Base-by-base conservation (phyloP, 768 basidiomycete species). In the Pleurotus djamor region DNA sequence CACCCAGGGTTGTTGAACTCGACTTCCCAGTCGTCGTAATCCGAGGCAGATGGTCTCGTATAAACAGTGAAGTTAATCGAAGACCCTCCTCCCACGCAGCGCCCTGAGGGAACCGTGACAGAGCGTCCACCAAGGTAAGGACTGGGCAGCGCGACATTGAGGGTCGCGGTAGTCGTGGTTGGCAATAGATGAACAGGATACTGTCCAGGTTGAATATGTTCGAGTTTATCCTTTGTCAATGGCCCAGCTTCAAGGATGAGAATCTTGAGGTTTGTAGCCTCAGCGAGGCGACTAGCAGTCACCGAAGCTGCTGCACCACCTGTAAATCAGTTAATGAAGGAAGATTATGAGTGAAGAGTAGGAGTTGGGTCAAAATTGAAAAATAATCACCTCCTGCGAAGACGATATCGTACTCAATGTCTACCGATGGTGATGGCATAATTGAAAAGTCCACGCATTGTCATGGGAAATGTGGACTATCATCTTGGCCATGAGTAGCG, bases 281-380 rank as follows among this genome's bases (percentile, higher is more conserved):
- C 57, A 10, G 64, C 64, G 6, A 72, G 61, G 12, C 71, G 68
- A 3, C 67, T 66, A 17, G 71, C 69, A 4, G 61, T 59, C 13
- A 73, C 61, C 38, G 66, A 67, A 8, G 68, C 71, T 8, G 69
- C 62, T 14, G 67, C 63, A n/a, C 71, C 71, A 13, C 65, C 65
- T 61, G 38, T 28, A 41, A n/a, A n/a, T 10, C 1, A n/a, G 38
- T n/a, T 9, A 1, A 41, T 41, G n/a, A 41, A 9, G n/a, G 9
- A n/a, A 4, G 38, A 41, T 41, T 41, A 4, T 41, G 38, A 41
- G 38, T 41, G 38, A 2, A 33, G 34, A 7, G 6, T 36, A 9
- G 8, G 17, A 32, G 1, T 14, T 13, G 14, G 10, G 28, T 36
- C 12, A 52, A 6, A 5, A 0, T 52, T 38, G 10, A 36, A 41